Evolutionary conservation across 176 grass and related monocot genomes (phyloP), one percentile per base, ranked within the genome.

Genomic region (Zoysia pacifica): DNA sequence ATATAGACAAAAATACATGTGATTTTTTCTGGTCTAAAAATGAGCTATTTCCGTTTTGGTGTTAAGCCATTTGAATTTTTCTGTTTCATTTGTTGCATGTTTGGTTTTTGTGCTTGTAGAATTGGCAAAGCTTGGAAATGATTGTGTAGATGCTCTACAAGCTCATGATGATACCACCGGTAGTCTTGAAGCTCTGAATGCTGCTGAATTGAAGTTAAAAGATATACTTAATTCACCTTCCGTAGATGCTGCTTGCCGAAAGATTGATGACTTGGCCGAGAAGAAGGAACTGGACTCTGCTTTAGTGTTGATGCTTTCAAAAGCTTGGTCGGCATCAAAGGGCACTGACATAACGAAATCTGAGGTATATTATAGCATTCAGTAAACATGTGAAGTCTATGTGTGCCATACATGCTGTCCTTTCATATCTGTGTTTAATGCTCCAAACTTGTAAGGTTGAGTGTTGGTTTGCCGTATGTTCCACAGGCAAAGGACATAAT

Each of bases 301-400:
- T 2, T 70, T 94, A 65, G 87, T 87, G 53, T 70, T 90, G 80
- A 92, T 94, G 87, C 85, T 87, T 78, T 90, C 89, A 12, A 97
- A 90, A 87, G 91, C 91, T 47, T 97, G 94, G 89, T 94, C 94
- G 70, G 87, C 90, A 76, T 91, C 91, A 69, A 94, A 94, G 85
- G 94, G 91, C 56, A 89, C 87, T 14, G 89, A 91, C 77, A 81
- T 97, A 48, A 84, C 82, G 37, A 94, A 97, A 86, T 90, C 91
- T 7, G 91, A 97, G 73, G 94, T 94, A 92, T 67, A 35, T 13
- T 67, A 16, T 75, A 84, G n/a, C n/a, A 63, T 48, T 71, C 5
- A 62, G 18, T 35, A 73, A 54, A 5, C 67, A 49, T 19, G 1
- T 59, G 52, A 42, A 40, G 10, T 49, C 18, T 81, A 60, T 2